These are phyloP conservation scores for Tylopilus balloui DNA, from an alignment of 768 basidiomycete species.

Conservation along the genomic window DNA sequence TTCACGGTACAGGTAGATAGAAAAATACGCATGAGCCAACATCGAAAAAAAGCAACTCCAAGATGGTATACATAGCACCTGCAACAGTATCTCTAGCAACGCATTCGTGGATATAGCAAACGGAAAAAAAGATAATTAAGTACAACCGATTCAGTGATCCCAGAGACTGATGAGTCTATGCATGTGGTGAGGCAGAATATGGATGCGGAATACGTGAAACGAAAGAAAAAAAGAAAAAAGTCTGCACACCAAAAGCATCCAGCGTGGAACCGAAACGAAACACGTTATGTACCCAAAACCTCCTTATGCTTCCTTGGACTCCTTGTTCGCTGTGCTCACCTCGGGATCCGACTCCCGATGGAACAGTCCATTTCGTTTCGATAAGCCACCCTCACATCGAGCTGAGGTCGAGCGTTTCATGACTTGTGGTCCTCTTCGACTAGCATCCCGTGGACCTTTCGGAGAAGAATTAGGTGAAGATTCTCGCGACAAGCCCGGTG, in stretches of 20 bases:
- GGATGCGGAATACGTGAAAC: constrained; percentile 5
- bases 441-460: constrained; percentile 13
- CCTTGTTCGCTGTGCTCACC: constrained; percentile 22
- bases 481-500: constrained; percentile 2
- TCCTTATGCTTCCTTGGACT: constrained; percentile 21
- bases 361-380: constrained; percentile 26
- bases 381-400: constrained; percentile 23
- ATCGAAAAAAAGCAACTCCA: neutral
- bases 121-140: neutral
- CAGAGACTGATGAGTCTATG: constrained; percentile 10
- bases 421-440: constrained; percentile 15
- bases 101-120: constrained; percentile 23
- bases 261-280: constrained; percentile 9
- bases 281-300: constrained; percentile 9
- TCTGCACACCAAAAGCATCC: constrained; percentile 2
- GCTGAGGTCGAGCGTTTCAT: constrained; percentile 30
- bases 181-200: constrained; percentile 9
- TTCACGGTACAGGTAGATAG: constrained; percentile 15
- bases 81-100: constrained; percentile 23
- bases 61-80: constrained; percentile 21
- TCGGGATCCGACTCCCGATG: constrained; percentile 32
- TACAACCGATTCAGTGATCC: constrained; percentile 5
- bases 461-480: constrained; percentile 6
- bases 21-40: neutral
- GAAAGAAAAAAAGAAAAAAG: neutral